Evolutionary conservation across 208 protist genomes (phyloP).

Genomic region (Leishmania tropica): DNA sequence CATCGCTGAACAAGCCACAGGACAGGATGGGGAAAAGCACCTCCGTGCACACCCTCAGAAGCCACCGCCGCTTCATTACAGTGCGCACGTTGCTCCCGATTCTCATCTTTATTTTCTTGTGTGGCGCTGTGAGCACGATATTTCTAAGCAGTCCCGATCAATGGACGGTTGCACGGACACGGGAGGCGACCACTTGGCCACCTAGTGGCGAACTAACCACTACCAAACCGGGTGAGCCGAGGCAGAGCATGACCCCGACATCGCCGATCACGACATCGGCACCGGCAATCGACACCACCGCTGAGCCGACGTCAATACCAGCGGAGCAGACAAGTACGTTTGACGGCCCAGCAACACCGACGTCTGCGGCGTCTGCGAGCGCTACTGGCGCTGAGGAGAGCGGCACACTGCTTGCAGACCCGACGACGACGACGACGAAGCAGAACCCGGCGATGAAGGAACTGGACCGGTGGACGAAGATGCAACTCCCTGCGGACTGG

Average conservation of each 20-base stretch:
- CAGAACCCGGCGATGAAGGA: background rate
- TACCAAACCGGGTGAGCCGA: background rate
- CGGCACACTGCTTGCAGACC: background rate
- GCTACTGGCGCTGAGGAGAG: background rate
- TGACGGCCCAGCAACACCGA: no score
- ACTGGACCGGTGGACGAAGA: slow-evolving; percentile 1
- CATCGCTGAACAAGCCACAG: background rate
- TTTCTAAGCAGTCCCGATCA: background rate
- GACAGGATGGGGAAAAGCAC: background rate
- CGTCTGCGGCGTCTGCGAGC: background rate
- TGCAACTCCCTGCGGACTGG: slow-evolving; percentile 12
- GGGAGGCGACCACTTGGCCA: background rate
- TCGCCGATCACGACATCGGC: background rate
- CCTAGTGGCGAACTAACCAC: background rate
- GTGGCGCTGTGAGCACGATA: background rate
- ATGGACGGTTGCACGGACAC: background rate
- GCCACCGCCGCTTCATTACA: background rate
- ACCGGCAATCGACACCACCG: background rate
- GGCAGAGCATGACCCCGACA: no score
- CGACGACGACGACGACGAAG: background rate
- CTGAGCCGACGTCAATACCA: background rate
- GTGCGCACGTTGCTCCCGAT: background rate
- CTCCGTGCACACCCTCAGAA: background rate
- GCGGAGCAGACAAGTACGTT: no score
- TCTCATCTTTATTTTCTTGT: background rate